Evolutionary conservation across 2,329 filamentous ascomycete genomes (phyloP), one percentile per base, ranked within the genome.

Genomic region (Claviceps pusilla): DNA sequence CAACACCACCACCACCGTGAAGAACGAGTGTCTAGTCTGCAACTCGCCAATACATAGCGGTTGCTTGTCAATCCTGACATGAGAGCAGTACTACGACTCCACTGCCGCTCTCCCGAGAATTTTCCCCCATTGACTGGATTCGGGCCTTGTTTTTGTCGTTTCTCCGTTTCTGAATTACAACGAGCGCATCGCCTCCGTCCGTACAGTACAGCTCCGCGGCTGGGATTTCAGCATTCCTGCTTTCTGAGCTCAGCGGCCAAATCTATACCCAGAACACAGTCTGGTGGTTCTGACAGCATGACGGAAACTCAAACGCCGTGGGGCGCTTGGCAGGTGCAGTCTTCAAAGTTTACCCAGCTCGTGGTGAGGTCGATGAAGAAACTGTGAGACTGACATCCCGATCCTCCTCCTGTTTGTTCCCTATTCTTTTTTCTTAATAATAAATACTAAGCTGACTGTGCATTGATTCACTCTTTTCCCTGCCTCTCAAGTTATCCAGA

Each of bases 321-420:
- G 67, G 69, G 69, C 35, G 69, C 69, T 14, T 71, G 69, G 69
- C 69, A 71, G 63, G 66, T 67, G 47, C 61, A 67, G 62, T 57
- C 67, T 5, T 62, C 67, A 51, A 57, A 57, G 55, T 78, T 80
- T 57, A 78, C 74, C 14, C 68, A 73, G 64, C 64, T 69, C n/a
- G 89, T 94, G 51, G 84, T 94, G 55, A 74, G 76, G 62, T 83
- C 87, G 10, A 90, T 95, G 86, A 80, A 79, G 64, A 83, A 79
- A 67, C 74, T 95, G 84, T 91, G 71, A 67, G 84, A 73, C 46
- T n/a, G 29, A 11, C 29, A 48, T 11, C 14, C 14, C 45, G 28
- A 29, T 11, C 24, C 45, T 29, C 24, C 24, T 24, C 24, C 24
- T 24, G 24, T 24, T 24, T 46, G 31, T 46, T 29, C 45, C 45